Conservation (phyloP, 2,329 filamentous ascomycete species). For the Ophiostoma sp. region DNA sequence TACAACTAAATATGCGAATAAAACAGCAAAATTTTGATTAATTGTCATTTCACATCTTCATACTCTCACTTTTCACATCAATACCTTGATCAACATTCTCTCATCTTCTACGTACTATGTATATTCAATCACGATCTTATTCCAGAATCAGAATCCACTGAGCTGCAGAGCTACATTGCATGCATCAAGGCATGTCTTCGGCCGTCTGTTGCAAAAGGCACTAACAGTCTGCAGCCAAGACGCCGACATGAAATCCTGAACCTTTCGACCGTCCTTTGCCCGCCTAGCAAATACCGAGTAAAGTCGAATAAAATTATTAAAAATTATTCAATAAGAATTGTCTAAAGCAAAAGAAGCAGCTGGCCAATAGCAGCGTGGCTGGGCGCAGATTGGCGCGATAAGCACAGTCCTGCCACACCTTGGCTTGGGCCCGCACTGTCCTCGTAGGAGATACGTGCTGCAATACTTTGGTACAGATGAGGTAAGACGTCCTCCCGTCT, state of each 20-base stretch:
- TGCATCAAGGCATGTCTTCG: conserved; percentile 8
- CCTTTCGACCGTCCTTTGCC: neutral
- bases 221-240: conserved; percentile 8
- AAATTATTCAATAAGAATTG: neutral
- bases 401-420: conserved; percentile 12
- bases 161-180: conserved; percentile 9
- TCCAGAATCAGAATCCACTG: neutral
- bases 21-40: too few relatives aligned
- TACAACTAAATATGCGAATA: too few relatives aligned
- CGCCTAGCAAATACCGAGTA: neutral
- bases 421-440: neutral
- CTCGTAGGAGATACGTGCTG: neutral
- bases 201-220: neutral
- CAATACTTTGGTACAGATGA: neutral
- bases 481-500: neutral
- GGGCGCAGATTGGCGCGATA: conserved; percentile 20
- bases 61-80: neutral
- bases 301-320: neutral
- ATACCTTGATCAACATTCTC: neutral
- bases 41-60: too few relatives aligned
- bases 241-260: neutral
- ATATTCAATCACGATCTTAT: neutral
- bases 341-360: neutral
- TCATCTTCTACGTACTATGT: neutral
- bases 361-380: conserved; percentile 9